Percentiles rank a stretch among this genome's conserved stretches.
phyloP scores from a whole-genome alignment of 2,329 filamentous ascomycete species.

The Colletotrichum godetiae region DNA sequence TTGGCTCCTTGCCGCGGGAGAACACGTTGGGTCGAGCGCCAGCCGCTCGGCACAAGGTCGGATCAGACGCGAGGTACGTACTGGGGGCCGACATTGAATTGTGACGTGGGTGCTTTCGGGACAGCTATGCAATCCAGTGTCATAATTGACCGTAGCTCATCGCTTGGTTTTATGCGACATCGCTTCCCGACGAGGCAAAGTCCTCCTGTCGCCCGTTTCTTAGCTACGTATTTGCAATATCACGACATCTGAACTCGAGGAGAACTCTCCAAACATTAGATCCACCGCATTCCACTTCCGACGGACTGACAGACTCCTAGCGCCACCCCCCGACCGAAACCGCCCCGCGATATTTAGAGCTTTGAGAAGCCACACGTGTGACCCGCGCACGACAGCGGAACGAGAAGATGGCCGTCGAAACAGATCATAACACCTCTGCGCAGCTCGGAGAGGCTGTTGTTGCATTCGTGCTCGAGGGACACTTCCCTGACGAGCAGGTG shows the following conservation, averaged over 20 bases:
- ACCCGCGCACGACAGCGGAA: background rate
- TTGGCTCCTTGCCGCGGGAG: slow-evolving; percentile 7
- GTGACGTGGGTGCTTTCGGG: slow-evolving; percentile 34
- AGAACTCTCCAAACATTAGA: background rate
- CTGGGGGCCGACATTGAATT: background rate
- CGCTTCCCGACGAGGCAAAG: slow-evolving; percentile 16
- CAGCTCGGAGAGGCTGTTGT: slow-evolving; percentile 54
- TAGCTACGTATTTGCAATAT: background rate
- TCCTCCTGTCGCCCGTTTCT: background rate
- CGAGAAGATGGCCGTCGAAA: slow-evolving; percentile 44
- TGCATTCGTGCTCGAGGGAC: slow-evolving; percentile 52
- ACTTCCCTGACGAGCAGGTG: slow-evolving; percentile 53
- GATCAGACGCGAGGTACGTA: slow-evolving; percentile 1
- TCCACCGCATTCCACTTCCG: background rate
- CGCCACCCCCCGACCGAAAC: background rate
- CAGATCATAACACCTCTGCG: slow-evolving; percentile 39
- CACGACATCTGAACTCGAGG: background rate
- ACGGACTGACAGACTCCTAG: background rate
- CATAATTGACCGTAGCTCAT: slow-evolving; percentile 4
- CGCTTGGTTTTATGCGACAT: background rate
- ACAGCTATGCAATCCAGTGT: slow-evolving; percentile 28
- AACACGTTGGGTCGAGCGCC: background rate
- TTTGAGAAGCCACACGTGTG: slow-evolving; percentile 1
- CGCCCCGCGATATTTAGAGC: slow-evolving; percentile 2
- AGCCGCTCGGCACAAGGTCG: slow-evolving; percentile 21